Base-by-base conservation (phyloP, 495 filamentous ascomycete genomes). In the Aspergillus conjunctus region DNA sequence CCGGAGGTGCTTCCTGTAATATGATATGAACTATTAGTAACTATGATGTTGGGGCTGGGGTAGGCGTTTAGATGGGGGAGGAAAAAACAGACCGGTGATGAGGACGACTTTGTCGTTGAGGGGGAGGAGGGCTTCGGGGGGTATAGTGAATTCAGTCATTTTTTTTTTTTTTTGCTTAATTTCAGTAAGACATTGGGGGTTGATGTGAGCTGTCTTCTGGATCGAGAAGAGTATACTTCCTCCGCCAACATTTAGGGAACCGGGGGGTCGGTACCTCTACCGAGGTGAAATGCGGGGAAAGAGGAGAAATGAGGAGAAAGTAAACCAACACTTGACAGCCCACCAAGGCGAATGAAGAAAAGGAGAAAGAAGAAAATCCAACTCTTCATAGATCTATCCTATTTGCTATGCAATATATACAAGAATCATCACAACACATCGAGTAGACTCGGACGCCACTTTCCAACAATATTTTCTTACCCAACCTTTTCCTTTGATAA, bases 1-100 rank as follows among this genome's bases (percentile, higher is more conserved):
- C 81, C 81, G 18, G 79, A 79, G 0, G 74, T 74, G 34, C 76
- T 77, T 48, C 81, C 81, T 84, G 52, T 52, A 46, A 7, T 20
- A 7, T 18, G 1, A 26, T 8, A 48, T 41, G 4, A 41, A 41
- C 1, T 41, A 1, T 11, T 11, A 21, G 4, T 18, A 2, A 48
- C 1, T 48, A 43, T 15, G 4, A 10, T n/a, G 10, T 15, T 46
- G 6, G 20, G 8, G n/a, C n/a, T n/a, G n/a, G 14, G 20, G 22
- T 53, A 20, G 31, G 37, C n/a, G n/a, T n/a, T n/a, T n/a, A 12
- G 11, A 15, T 0, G 9, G 17, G 39, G 4, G 44, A 21, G 26
- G 15, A 46, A 22, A n/a, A 37, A 17, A 10, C 62, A 6, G 65
- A 84, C 80, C 80, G 44, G 81, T 83, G 37, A 84, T 74, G 49